Evolutionary conservation across 768 basidiomycete genomes (phyloP), one percentile per base, ranked within the genome.

Genomic region (Chalciporus sphaerocephalus): DNA sequence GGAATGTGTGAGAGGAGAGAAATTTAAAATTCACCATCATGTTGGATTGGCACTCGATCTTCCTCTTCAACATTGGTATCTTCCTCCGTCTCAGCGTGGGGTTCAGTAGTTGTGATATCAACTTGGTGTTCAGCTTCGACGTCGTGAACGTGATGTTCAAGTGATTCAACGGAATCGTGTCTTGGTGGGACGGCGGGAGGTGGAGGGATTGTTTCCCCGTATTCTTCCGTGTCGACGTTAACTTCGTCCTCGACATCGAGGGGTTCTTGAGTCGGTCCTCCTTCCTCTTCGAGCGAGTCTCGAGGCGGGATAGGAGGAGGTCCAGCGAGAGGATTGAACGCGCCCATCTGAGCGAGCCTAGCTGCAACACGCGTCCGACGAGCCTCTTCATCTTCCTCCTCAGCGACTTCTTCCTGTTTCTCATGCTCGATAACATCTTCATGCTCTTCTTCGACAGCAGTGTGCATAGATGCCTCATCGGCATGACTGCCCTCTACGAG

Each of bases 301-400:
- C 44, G 62, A 12, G 54, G 59, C 5, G 50, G 40, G 23, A 53
- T 12, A 8, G 54, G 59, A 20, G 68, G 64, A 22, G 58, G 70
- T 12, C 69, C 64, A 7, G 70, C 66, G 42, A 83, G 73, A 3
- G 83, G 79, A 53, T 83, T 71, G 68, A 74, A 66, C 52, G 77
- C 75, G 13, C 84, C 86, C 69, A 80, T 80, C 63, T 79, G 77
- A 6, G 81, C 79, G 28, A 80, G 57, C 17, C 66, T 70, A 48
- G 80, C 83, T 18, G 83, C 77, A 17, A 87, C 75, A 40, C 78
- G 78, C 49, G 72, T 74, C 33, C 74, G 73, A 27, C 79, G 74
- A 2, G 73, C 67, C 49, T 68, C 76, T 50, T 81, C 80, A 15
- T 78, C 79, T 34, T 78, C 78, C 21, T 66, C 67, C 20, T 65